Base-by-base conservation (phyloP, 2,329 filamentous ascomycete genomes). In the Cladobotryum protrusum region DNA sequence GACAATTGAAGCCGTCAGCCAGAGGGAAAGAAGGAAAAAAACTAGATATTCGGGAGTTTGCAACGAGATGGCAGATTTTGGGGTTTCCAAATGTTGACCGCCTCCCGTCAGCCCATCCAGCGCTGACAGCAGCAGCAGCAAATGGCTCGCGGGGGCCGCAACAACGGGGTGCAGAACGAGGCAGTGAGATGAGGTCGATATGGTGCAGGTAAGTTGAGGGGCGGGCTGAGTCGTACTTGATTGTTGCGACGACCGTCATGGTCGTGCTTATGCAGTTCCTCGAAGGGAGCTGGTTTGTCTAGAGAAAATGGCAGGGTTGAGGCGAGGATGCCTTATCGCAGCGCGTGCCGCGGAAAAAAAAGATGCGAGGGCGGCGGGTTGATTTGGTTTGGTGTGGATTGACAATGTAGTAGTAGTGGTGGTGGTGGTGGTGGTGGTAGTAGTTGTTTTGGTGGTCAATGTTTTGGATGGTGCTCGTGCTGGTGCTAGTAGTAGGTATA, bases 221-320 rank as follows among this genome's bases (percentile, higher is more conserved):
- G 54, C 47, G 49, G 53, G 49, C 43, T 54, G 54, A 54, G 55
- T 67, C 79, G 65, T 71, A 82, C 79, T 82, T 82, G 71, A 82
- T 82, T 61, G 79, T 82, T 73, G 78, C 78, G 69, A 81, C 78
- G 63, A 81, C 78, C 73, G 81, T 78, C 67, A 72, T 78, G 68
- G 63, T 69, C 63, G 60, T 61, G 65, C 61, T 40, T 62, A 58
- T 60, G 60, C 57, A 57, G 65, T 70, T 69, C 65, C 67, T 66
- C 56, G 53, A 57, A 50, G 63, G 67, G 70, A 70, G 67, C 63
- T 61, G 52, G 61, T 29, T 42, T 17, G 48, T 43, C 32, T 34
- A 47, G 17, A 44, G 52, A 43, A 44, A 47, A 47, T 41, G 43
- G 36, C 35, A 50, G 43, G 42, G 36, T 50, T 19, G 43, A 55